Evolutionary conservation across 306 rosid genomes (phyloP).

Genomic region (Coriaria nepalensis): DNA sequence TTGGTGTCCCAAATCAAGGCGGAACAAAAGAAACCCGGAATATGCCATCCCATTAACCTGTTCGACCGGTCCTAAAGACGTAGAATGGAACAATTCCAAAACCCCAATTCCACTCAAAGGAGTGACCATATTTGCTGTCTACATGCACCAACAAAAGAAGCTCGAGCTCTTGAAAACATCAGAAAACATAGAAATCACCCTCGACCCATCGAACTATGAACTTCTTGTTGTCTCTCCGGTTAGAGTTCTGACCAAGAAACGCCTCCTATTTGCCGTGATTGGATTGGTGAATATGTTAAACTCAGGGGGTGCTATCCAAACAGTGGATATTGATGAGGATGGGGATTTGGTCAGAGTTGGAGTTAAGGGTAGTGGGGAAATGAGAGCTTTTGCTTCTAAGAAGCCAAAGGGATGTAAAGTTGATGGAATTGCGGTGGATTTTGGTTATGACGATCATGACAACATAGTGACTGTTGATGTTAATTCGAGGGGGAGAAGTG

Average conservation of each 20-base stretch:
- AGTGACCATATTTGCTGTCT: slow-evolving; percentile 36
- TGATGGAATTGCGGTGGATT: slow-evolving; percentile 31
- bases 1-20: slow-evolving; percentile 44
- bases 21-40: slow-evolving; percentile 34
- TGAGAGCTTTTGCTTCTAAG: slow-evolving; percentile 41
- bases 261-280: slow-evolving; percentile 42
- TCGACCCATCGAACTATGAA: slow-evolving; percentile 44
- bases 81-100: slow-evolving; percentile 46
- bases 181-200: slow-evolving; percentile 34
- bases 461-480: slow-evolving; percentile 33
- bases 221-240: slow-evolving; percentile 42
- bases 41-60: slow-evolving; percentile 30
- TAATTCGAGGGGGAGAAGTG: slow-evolving; percentile 28
- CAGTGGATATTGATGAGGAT: slow-evolving; percentile 24
- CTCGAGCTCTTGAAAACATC: slow-evolving; percentile 34
- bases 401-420: slow-evolving; percentile 36
- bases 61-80: slow-evolving; percentile 39
- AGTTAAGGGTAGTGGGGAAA: slow-evolving; percentile 42
- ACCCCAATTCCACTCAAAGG: slow-evolving; percentile 26
- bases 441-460: slow-evolving; percentile 28
- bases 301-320: slow-evolving; percentile 47
- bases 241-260: slow-evolving; percentile 12
- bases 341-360: slow-evolving; percentile 26
- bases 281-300: slow-evolving; percentile 67
- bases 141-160: slow-evolving; percentile 29